These are phyloP conservation scores for Boletus subcaerulescens DNA, from an alignment of 768 basidiomycete genomes.

Conservation along the genomic window DNA sequence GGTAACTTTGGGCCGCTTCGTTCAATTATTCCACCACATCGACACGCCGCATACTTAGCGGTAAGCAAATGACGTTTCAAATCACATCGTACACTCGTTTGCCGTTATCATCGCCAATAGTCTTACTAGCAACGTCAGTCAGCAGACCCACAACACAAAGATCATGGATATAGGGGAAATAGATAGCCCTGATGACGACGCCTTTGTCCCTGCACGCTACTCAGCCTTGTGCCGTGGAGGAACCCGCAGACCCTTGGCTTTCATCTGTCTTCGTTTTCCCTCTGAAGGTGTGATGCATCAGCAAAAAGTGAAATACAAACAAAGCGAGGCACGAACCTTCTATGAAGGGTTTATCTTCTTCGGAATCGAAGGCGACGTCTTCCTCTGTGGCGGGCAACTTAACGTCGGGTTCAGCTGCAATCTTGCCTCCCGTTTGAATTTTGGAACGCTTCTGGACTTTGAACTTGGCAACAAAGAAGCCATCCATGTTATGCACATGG, in stretches of 20 bases:
- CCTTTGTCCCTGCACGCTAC: slow-evolving; percentile 23
- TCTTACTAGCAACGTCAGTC: not conserved
- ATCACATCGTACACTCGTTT: slow-evolving; percentile 7
- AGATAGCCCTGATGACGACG: not conserved
- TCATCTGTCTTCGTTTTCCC: slow-evolving; percentile 72
- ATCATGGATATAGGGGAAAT: slow-evolving; percentile 3
- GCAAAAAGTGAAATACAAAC: not conserved
- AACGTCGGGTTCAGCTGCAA: slow-evolving; percentile 19
- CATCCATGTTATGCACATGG: slow-evolving; percentile 99
- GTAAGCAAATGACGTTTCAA: not conserved
- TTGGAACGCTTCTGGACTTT: slow-evolving; percentile 83
- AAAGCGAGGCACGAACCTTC: slow-evolving; percentile 54
- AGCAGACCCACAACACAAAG: not conserved
- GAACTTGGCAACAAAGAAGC: slow-evolving; percentile 98
- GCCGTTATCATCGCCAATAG: not conserved
- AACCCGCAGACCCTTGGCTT: slow-evolving; percentile 68
- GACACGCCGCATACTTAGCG: not conserved
- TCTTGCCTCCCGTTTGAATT: slow-evolving; percentile 30
- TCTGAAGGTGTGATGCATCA: slow-evolving; percentile 39
- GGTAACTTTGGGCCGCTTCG: not conserved
- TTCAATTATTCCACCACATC: not conserved
- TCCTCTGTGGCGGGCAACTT: slow-evolving; percentile 28
- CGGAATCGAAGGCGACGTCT: slow-evolving; percentile 62
- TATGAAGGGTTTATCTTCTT: slow-evolving; percentile 74
- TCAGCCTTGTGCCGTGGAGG: slow-evolving; percentile 47